phyloP scores from a whole-genome alignment of 805 yeast genomes.

The Lipomyces anomalus region DNA sequence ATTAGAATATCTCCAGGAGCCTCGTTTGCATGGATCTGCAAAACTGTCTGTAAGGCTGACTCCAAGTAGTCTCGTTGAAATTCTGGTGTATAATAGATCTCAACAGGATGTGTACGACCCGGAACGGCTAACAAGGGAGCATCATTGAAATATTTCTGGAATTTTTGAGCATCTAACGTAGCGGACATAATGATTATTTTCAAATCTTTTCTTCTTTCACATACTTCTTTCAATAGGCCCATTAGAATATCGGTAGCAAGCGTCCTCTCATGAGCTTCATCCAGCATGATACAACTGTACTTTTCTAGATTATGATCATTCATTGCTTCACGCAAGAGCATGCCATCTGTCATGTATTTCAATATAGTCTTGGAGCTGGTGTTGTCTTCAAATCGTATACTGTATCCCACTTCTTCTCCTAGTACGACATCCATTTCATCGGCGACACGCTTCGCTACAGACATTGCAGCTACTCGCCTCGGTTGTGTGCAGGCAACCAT shows the following conservation, averaged over 20 bases:
- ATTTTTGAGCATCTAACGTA: conserved; percentile 93
- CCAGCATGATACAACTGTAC: conserved; percentile 86
- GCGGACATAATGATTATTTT: conserved; percentile 96
- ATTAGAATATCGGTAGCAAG: conserved; percentile 92
- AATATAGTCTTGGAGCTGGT: conserved; percentile 74
- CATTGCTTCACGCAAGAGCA: conserved; percentile 96
- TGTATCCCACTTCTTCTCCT: conserved; percentile 94
- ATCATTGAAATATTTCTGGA: conserved; percentile 78
- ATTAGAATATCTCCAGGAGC: conserved; percentile 84
- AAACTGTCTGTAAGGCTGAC: conserved; percentile 89
- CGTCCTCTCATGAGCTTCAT: conserved; percentile 98
- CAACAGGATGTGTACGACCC: conserved; percentile 97
- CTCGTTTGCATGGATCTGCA: conserved; percentile 95
- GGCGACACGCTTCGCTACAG: conserved; percentile 95
- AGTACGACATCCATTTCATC: conserved; percentile 91
- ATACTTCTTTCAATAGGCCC: conserved; percentile 86
- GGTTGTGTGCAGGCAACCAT: conserved; percentile 96
- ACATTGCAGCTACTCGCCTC: conserved; percentile 98
- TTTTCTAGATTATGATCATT: conserved; percentile 76
- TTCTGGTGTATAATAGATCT: conserved; percentile 93
- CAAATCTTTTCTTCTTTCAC: conserved; percentile 73
- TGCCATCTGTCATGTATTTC: conserved; percentile 98
- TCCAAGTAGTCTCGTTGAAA: conserved; percentile 92
- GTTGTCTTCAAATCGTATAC: conserved; percentile 88
- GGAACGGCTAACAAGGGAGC: conserved; percentile 96